Base-by-base conservation (phyloP, 2,329 filamentous ascomycete genomes). In the Pseudofabraea citricarpa region DNA sequence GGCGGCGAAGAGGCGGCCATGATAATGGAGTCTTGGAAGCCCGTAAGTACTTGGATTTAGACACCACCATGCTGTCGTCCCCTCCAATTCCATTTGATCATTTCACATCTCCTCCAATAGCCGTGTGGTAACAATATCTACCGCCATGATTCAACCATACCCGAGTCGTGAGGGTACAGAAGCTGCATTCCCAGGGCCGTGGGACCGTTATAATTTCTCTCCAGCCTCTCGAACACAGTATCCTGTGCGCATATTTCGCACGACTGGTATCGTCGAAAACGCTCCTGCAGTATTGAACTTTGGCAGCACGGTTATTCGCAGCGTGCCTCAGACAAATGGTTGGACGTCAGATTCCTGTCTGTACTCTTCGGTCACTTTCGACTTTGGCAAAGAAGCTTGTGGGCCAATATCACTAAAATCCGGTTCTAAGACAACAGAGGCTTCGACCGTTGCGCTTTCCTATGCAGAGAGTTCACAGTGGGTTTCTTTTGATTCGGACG, bases 311-410 rank as follows among this genome's bases (percentile, higher is more conserved):
- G 10, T 42, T 20, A 42, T 46, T 23, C 8, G 6, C 2, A 36
- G 27, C n/a, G 9, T 42, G 16, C 31, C 38, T 16, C 23, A 36
- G 10, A 36, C 15, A 2, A 45, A 45, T 38, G 40, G 38, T 12
- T 18, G 12, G 20, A 7, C 15, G 4, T 31, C 39, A 3, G 18
- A 23, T 4, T 29, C 40, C 22, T 24, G 18, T 4, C 3, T 37
- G 12, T 46, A 46, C 27, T 46, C 44, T 18, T 46, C 44, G 15
- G 35, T 46, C 3, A 46, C 44, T 2, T 27, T 37, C 16, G 44
- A 46, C 24, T 46, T 46, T 33, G 44, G 44, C 18, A 46, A 46
- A 22, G 44, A 46, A 18, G 44, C 40, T 16, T 46, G 44, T 32
- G 44, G 44, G 2, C 44, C 44, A 4, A 38, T 46, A 10, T 38